Evolutionary conservation across 768 basidiomycete species (phyloP).

Genomic region (Agaricus sinodeliciosus): DNA sequence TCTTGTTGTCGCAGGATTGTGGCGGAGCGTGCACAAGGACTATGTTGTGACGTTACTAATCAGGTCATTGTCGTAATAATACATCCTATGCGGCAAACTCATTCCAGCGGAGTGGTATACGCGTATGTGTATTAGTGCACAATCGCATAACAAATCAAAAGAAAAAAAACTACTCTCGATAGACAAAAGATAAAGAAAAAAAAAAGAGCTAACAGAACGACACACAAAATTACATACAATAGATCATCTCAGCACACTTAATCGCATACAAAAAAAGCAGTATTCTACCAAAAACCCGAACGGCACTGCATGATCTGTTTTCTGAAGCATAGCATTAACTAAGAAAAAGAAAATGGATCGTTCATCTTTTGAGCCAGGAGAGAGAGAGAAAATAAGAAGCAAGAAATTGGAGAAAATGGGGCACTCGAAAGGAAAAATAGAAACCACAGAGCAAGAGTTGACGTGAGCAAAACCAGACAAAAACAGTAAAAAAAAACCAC

Average conservation of each 20-base stretch:
- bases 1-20: neutral
- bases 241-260: constrained; percentile 19
- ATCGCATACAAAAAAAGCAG: constrained; percentile 22
- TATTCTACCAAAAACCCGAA: constrained; percentile 8
- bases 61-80: neutral
- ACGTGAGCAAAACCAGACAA: neutral
- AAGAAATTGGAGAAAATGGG: neutral
- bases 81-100: neutral
- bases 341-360: neutral
- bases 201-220: constrained; percentile 12
- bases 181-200: constrained; percentile 9
- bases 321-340: neutral
- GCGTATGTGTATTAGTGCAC: constrained; percentile 10
- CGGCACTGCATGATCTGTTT: neutral
- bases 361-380: neutral
- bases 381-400: neutral
- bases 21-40: neutral
- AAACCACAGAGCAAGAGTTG: neutral
- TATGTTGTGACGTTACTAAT: neutral
- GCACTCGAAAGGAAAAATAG: neutral
- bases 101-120: neutral
- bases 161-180: constrained; percentile 13
- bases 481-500: neutral
- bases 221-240: constrained; percentile 11
- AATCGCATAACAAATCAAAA: constrained; percentile 21